Conservation (phyloP, 257 asterid species). For the Primulina tabacum region DNA sequence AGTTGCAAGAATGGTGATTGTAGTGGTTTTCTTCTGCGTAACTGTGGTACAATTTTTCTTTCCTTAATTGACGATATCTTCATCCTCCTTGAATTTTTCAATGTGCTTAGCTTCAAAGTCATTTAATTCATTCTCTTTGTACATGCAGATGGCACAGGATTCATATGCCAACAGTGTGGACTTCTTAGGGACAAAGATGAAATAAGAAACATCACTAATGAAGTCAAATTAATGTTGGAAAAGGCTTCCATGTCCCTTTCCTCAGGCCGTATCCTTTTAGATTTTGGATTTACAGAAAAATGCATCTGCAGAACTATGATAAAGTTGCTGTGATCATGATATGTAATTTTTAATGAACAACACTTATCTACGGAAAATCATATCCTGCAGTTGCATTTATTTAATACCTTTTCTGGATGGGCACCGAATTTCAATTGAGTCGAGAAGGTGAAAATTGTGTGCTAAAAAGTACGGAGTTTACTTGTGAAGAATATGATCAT, state of each 20-base stretch:
- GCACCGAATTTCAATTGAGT: background rate
- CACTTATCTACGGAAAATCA: constrained; percentile 9
- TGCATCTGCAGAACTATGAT: background rate
- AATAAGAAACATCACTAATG: constrained; percentile 36
- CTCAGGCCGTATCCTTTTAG: constrained; percentile 66
- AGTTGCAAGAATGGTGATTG: constrained; percentile 65
- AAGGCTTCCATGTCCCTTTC: constrained; percentile 51
- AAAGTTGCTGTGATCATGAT: constrained; percentile 3
- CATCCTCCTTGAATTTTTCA: constrained; percentile 6
- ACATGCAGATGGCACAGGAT: constrained; percentile 66
- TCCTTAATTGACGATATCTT: constrained; percentile 1
- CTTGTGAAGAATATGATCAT: background rate
- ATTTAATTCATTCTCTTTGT: constrained; percentile 16
- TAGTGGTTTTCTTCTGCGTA: constrained; percentile 66
- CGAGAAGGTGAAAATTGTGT: background rate
- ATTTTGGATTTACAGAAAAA: constrained; percentile 15
- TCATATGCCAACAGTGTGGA: constrained; percentile 82
- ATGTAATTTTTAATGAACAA: background rate
- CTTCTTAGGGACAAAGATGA: constrained; percentile 77
- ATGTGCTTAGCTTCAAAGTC: constrained; percentile 11
- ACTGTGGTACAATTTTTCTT: constrained; percentile 45
- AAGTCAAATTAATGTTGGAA: constrained; percentile 52
- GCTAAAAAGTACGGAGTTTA: background rate
- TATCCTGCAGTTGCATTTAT: background rate
- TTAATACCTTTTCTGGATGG: background rate